Percentiles rank a stretch among this genome's conserved stretches.
phyloP scores from a whole-genome alignment of 208 protist species.

The Wallacemonas sp. region DNA sequence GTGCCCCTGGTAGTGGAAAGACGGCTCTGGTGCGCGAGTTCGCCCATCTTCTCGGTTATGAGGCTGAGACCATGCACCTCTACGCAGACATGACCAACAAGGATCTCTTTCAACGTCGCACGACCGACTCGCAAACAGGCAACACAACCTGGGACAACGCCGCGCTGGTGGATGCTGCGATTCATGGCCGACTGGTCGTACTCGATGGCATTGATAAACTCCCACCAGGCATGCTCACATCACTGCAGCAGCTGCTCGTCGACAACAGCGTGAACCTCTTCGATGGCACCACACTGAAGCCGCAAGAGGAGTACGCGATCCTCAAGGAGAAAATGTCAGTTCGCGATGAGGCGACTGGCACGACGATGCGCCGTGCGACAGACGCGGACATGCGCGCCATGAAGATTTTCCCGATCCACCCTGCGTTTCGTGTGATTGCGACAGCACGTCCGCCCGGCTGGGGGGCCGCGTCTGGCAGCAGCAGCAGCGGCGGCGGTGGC shows the following conservation, averaged over 20 bases:
- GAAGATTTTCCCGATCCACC: slow-evolving; percentile 84
- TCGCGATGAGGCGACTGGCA: slow-evolving; percentile 17
- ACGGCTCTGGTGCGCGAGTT: slow-evolving; percentile 78
- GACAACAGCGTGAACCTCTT: slow-evolving; percentile 72
- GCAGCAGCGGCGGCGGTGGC: slow-evolving; percentile 17
- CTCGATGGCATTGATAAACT: slow-evolving; percentile 94
- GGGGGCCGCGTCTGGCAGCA: slow-evolving; percentile 10
- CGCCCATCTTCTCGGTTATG: slow-evolving; percentile 69
- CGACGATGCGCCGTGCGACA: slow-evolving; percentile 19
- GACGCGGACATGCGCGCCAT: slow-evolving; percentile 52
- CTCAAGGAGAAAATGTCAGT: slow-evolving; percentile 45
- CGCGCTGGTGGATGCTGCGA: slow-evolving; percentile 82
- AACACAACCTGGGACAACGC: slow-evolving; percentile 92
- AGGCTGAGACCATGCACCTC: slow-evolving; percentile 74
- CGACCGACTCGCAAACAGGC: slow-evolving; percentile 69
- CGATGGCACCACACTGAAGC: slow-evolving; percentile 87
- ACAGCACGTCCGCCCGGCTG: slow-evolving; percentile 56
- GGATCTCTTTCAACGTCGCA: slow-evolving; percentile 94
- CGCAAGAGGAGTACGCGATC: slow-evolving; percentile 53
- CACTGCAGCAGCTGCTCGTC: slow-evolving; percentile 79
- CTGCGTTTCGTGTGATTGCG: slow-evolving; percentile 89
- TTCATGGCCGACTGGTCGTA: slow-evolving; percentile 79
- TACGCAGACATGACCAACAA: slow-evolving; percentile 95
- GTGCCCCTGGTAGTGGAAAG: slow-evolving; percentile 91
- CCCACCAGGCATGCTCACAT: slow-evolving; percentile 71